These are phyloP conservation scores for Ensete glaucum DNA, from an alignment of 176 grass and related monocot genomes.

Conservation along the genomic window DNA sequence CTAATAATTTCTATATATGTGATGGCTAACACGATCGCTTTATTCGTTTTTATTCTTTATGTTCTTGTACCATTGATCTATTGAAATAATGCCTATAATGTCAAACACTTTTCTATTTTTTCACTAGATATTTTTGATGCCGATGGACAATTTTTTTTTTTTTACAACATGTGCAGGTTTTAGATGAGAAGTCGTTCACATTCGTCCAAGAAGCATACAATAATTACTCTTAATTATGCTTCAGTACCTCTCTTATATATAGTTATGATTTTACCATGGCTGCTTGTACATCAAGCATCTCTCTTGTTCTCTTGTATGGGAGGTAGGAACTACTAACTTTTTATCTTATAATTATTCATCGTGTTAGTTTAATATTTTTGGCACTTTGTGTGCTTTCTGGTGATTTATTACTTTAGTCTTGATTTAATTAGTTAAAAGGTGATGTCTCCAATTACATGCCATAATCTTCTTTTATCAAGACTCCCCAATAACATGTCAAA, in stretches of 20 bases:
- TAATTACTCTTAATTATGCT: background rate
- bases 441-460: too few species aligned
- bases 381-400: too few species aligned
- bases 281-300: background rate
- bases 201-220: background rate
- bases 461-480: too few species aligned
- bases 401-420: too few species aligned
- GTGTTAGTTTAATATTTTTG: too few species aligned
- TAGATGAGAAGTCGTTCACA: background rate
- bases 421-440: too few species aligned
- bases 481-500: too few species aligned
- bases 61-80: background rate
- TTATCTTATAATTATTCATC: background rate
- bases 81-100: slow-evolving; percentile 25
- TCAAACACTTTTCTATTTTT: slow-evolving; percentile 27
- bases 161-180: background rate
- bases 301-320: background rate
- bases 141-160: background rate
- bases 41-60: background rate
- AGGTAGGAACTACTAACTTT: background rate
- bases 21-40: background rate
- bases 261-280: background rate
- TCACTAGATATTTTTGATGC: background rate
- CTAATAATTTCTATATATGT: too few species aligned
- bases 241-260: background rate